These are phyloP conservation scores for Lodderomyces oxycetoniae DNA, from an alignment of 1,139 yeast genomes.

Conservation along the genomic window DNA sequence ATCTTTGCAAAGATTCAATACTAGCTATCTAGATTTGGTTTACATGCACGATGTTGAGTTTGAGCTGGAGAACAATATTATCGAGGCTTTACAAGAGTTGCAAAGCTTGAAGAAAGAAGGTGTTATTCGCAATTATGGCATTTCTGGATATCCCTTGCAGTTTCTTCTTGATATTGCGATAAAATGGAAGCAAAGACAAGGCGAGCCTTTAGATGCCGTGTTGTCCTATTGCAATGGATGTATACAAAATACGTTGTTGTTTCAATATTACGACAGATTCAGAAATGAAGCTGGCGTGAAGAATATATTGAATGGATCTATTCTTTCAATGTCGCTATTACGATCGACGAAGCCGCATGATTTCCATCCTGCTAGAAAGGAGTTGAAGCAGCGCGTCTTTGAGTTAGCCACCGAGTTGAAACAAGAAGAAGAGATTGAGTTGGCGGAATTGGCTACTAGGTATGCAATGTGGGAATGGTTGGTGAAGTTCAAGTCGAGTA, in stretches of 20 bases:
- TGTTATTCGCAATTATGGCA: conserved; percentile 59
- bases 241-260: conserved; percentile 65
- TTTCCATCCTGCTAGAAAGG: conserved; percentile 78
- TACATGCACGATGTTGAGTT: conserved; percentile 91
- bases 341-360: conserved; percentile 61
- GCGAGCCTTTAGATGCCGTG: conserved; percentile 63
- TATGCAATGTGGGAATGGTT: conserved; percentile 66
- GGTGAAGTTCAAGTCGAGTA: conserved; percentile 39
- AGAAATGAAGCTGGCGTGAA: conserved; percentile 50
- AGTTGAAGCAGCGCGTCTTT: conserved; percentile 51
- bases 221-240: conserved; percentile 81
- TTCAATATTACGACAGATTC: conserved; percentile 47
- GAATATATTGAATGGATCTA: conserved; percentile 71
- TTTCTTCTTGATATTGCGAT: conserved; percentile 51
- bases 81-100: conserved; percentile 62
- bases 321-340: conserved; percentile 81
- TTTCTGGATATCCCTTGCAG: conserved; percentile 84
- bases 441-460: conserved; percentile 79
- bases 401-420: conserved; percentile 47
- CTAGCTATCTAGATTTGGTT: conserved; percentile 70
- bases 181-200: conserved; percentile 34
- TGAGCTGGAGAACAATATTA: conserved; percentile 48
- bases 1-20: conserved; percentile 60
- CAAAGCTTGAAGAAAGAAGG: conserved; percentile 61
- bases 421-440: conserved; percentile 34